Conservation (phyloP, 805 yeast genomes). For the Saccharomyces paradoxus region DNA sequence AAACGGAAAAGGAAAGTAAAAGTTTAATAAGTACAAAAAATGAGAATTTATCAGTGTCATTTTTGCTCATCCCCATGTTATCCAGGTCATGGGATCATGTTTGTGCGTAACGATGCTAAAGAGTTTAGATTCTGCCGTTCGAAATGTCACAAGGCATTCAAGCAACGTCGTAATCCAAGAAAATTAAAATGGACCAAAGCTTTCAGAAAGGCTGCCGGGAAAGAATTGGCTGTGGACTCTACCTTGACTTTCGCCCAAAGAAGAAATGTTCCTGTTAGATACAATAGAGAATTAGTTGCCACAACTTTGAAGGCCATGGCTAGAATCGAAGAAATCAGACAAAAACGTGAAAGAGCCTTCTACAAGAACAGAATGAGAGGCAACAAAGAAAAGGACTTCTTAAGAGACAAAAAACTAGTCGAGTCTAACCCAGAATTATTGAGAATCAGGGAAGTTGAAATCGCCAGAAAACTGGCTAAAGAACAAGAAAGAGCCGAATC, state of each 20-base stretch:
- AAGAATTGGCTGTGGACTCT: slow-evolving; percentile 94
- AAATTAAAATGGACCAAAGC: slow-evolving; percentile 98
- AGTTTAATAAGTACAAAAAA: slow-evolving; percentile 19
- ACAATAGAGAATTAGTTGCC: slow-evolving; percentile 91
- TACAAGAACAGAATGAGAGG: slow-evolving; percentile 99
- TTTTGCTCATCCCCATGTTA: slow-evolving; percentile 96
- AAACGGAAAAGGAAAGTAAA: not conserved
- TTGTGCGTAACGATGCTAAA: slow-evolving; percentile 96
- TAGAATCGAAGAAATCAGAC: slow-evolving; percentile 91
- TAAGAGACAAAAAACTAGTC: slow-evolving; percentile 79
- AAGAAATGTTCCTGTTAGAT: slow-evolving; percentile 96
- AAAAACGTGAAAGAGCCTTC: slow-evolving; percentile 95
- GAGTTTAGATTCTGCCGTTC: slow-evolving; percentile 97
- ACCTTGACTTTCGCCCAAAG: slow-evolving; percentile 94
- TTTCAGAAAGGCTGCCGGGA: slow-evolving; percentile 97
- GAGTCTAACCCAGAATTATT: slow-evolving; percentile 83
- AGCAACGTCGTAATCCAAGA: slow-evolving; percentile 97
- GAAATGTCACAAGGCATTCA: slow-evolving; percentile 94
- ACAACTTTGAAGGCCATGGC: slow-evolving; percentile 93
- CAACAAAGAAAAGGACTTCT: slow-evolving; percentile 79
- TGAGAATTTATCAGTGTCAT: slow-evolving; percentile 89
- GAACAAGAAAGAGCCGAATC: slow-evolving; percentile 50
- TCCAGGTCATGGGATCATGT: slow-evolving; percentile 92
- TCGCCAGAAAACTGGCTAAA: slow-evolving; percentile 67
- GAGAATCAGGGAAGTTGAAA: slow-evolving; percentile 88